A percentile compares a stretch with the other conserved stretches of the same genome.
Conservation (phyloP, 2,329 filamentous ascomycete genomes). For the Colletotrichum orchidophilum region DNA sequence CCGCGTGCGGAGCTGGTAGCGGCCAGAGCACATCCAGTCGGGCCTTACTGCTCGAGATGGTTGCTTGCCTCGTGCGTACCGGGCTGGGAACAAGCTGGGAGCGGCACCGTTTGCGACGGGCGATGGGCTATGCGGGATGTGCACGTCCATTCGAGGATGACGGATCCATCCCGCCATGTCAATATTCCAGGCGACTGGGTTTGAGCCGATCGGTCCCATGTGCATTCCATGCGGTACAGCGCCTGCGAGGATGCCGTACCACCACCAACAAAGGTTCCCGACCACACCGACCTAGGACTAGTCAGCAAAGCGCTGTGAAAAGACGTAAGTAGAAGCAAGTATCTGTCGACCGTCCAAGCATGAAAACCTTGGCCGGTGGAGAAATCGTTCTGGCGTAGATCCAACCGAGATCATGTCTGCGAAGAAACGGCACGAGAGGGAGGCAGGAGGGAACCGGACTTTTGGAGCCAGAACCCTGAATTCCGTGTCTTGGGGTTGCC, state of each 20-base stretch:
- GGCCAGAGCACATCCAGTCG: conserved; percentile 4
- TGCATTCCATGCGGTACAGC: conserved; percentile 24
- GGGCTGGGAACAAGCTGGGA: conserved; percentile 10
- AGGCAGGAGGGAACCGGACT: neutral
- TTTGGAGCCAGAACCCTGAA: neutral
- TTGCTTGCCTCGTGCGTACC: conserved; percentile 24
- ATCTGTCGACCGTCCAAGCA: neutral
- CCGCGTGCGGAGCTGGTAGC: conserved; percentile 23
- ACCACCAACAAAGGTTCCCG: neutral
- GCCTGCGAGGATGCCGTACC: conserved; percentile 1
- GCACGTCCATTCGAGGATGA: conserved; percentile 9
- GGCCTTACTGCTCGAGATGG: neutral
- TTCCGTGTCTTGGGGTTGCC: neutral
- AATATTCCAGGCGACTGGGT: conserved; percentile 14
- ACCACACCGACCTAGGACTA: neutral
- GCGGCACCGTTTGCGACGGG: conserved; percentile 23
- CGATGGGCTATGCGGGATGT: neutral
- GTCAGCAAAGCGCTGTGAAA: neutral
- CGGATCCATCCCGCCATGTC: conserved; percentile 25
- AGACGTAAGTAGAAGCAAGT: neutral
- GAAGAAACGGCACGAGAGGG: neutral
- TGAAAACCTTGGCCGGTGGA: neutral
- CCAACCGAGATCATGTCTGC: neutral
- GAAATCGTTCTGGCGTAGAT: neutral
- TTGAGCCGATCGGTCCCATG: conserved; percentile 19